Evolutionary conservation across 2,329 filamentous ascomycete genomes (phyloP).

Genomic region (Penicillium sp.): DNA sequence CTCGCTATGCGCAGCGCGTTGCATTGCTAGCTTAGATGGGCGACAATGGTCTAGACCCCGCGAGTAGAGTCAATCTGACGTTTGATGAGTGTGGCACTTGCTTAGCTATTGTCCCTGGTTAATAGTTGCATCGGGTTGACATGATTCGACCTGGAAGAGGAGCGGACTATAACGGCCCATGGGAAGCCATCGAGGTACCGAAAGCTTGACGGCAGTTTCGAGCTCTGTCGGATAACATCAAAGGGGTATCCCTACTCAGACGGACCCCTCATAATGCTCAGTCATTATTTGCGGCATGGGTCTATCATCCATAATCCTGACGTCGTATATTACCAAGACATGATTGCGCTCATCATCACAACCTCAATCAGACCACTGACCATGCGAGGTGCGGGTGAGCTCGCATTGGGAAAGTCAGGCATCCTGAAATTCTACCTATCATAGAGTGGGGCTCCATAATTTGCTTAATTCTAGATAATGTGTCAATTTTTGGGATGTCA

Average conservation of each 20-base stretch:
- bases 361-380: not conserved
- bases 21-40: conserved; percentile 1
- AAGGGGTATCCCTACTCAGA: not conserved
- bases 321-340: conserved; percentile 32
- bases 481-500: conserved; percentile 28
- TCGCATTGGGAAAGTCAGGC: not conserved
- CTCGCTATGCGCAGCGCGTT: not conserved
- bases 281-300: not conserved
- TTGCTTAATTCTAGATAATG: conserved; percentile 11
- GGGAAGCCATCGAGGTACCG: conserved; percentile 23
- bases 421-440: not conserved
- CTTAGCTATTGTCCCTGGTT: conserved; percentile 27
- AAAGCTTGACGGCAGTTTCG: conserved; percentile 24
- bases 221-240: conserved; percentile 5
- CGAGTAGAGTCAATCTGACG: conserved; percentile 35
- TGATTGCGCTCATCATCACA: conserved; percentile 26
- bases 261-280: not conserved
- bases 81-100: conserved; percentile 26
- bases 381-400: not conserved
- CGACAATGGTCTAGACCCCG: conserved; percentile 28
- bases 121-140: not conserved
- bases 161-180: conserved; percentile 17
- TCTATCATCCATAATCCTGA: conserved; percentile 30
- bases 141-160: conserved; percentile 19
- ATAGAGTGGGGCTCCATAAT: not conserved